These are phyloP conservation scores for Trichoderma orchidacearum DNA, from an alignment of 495 filamentous ascomycete species.

Conservation along the genomic window DNA sequence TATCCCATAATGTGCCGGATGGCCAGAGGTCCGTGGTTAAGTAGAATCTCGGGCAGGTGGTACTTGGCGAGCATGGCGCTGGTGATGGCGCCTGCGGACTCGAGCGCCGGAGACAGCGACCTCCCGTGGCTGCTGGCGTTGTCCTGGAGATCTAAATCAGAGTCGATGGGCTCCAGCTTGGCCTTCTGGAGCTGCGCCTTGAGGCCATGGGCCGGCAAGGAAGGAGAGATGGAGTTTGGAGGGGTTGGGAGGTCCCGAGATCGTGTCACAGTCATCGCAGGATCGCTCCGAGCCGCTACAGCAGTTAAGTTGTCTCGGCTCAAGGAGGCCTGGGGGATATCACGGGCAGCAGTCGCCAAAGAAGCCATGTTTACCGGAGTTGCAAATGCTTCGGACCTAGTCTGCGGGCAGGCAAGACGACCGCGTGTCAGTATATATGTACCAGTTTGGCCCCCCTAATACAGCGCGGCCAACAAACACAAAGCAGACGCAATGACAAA, in stretches of 20 bases:
- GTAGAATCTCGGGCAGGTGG: conserved; percentile 82
- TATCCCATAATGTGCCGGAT: conserved; percentile 92
- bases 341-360: conserved; percentile 46
- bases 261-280: conserved; percentile 29
- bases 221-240: conserved; percentile 91
- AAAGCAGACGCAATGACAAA: not conserved
- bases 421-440: not conserved
- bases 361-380: conserved; percentile 34
- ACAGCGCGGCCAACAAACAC: not conserved
- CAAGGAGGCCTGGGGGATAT: conserved; percentile 55
- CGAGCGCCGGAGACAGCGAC: conserved; percentile 37
- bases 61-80: conserved; percentile 76
- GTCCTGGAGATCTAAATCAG: conserved; percentile 77
- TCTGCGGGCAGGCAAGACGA: not conserved
- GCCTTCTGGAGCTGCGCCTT: conserved; percentile 45
- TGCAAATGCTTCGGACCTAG: not conserved
- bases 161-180: conserved; percentile 59
- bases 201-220: conserved; percentile 68
- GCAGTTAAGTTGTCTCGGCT: conserved; percentile 48
- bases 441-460: not conserved
- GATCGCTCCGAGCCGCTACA: conserved; percentile 44
- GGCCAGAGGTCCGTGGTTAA: conserved; percentile 77
- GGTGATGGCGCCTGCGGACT: conserved; percentile 73
- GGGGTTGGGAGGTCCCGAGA: conserved; percentile 69
- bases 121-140: conserved; percentile 39